These are phyloP conservation scores for Boletus holoroseus DNA, from an alignment of 1,284 basidiomycete species.

Conservation along the genomic window DNA sequence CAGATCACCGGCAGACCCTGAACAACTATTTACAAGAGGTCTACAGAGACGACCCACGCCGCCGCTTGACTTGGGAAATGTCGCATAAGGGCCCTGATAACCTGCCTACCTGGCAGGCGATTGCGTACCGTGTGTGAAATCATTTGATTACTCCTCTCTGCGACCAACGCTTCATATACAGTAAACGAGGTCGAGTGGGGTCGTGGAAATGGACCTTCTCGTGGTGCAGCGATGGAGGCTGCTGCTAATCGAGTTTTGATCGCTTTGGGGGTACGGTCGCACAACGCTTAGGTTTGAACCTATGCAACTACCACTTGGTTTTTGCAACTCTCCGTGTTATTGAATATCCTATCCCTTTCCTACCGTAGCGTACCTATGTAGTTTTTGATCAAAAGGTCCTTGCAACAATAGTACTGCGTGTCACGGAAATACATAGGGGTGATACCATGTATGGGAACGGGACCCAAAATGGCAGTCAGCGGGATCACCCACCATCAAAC, in stretches of 20 bases:
- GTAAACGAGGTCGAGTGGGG: constrained; percentile 30
- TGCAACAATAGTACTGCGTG: neutral
- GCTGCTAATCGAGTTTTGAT: constrained; percentile 22
- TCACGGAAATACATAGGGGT: constrained; percentile 16
- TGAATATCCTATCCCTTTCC: neutral
- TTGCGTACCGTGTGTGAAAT: constrained; percentile 24
- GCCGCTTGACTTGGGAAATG: constrained; percentile 23
- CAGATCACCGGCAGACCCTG: constrained; percentile 24
- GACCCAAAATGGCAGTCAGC: constrained; percentile 10
- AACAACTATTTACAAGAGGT: constrained; percentile 25
- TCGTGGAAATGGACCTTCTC: constrained; percentile 20
- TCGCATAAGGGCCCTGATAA: constrained; percentile 21
- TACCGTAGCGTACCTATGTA: neutral
- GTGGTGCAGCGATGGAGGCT: constrained; percentile 24
- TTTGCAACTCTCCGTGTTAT: neutral
- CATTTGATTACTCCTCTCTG: neutral
- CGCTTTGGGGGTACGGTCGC: constrained; percentile 7
- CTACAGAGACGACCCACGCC: constrained; percentile 15
- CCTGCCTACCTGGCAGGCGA: constrained; percentile 25
- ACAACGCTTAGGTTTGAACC: neutral
- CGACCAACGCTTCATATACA: constrained; percentile 7
- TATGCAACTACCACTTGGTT: neutral
- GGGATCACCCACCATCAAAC: constrained; percentile 10
- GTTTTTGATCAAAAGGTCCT: neutral
- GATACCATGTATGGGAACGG: constrained; percentile 14